Conservation (phyloP, 2,329 filamentous ascomycete species). For the Oidium heveae region DNA sequence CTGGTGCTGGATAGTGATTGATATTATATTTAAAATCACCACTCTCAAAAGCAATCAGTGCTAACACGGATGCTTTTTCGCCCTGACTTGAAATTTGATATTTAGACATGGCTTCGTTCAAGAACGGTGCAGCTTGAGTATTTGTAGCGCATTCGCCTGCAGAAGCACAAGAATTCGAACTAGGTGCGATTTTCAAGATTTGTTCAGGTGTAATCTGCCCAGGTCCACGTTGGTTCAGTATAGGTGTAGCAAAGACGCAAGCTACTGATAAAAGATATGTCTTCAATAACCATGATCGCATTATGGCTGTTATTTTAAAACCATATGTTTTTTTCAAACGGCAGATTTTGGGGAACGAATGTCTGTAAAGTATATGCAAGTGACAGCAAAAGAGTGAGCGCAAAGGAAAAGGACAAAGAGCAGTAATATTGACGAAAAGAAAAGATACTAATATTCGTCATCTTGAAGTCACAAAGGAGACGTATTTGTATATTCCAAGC, state of each 20-base stretch:
- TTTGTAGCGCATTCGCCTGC: constrained; percentile 28
- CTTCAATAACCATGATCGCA: too few species aligned
- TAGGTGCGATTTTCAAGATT: constrained; percentile 20
- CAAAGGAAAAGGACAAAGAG: too few species aligned
- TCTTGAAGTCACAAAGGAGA: too few species aligned
- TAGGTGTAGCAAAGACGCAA: neutral
- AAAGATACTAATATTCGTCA: too few species aligned
- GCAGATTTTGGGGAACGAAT: too few species aligned
- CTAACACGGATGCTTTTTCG: constrained; percentile 33
- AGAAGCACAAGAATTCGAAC: constrained; percentile 20
- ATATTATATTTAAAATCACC: constrained; percentile 34
- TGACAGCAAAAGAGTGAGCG: too few species aligned
- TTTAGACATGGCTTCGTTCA: constrained; percentile 24
- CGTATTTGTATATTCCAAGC: too few species aligned
- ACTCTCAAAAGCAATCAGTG: constrained; percentile 34
- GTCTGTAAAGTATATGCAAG: too few species aligned
- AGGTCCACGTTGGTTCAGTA: neutral
- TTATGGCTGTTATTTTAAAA: too few species aligned
- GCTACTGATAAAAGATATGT: too few species aligned
- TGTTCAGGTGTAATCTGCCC: neutral
- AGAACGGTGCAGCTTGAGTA: constrained; percentile 22
- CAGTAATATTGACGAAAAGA: too few species aligned
- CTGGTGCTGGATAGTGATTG: constrained; percentile 26
- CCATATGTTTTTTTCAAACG: too few species aligned
- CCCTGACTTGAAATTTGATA: constrained; percentile 25